A percentile compares a stretch with the other conserved stretches of the same genome.
These are phyloP conservation scores for Nyssa sinensis DNA, from an alignment of 148 eudicot species.

Conservation along the genomic window DNA sequence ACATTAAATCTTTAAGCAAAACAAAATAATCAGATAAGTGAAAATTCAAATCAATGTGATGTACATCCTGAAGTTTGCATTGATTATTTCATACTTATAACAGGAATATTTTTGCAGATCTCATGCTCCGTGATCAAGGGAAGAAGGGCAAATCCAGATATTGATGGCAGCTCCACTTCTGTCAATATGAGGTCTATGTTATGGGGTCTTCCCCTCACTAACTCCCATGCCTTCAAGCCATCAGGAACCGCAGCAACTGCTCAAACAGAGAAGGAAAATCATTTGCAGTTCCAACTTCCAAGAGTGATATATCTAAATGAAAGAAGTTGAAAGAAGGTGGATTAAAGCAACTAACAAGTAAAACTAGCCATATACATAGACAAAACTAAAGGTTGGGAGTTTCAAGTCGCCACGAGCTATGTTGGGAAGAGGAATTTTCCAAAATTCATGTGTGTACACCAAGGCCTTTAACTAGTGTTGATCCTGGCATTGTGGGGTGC, in stretches of 20 bases:
- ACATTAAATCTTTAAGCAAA: neutral
- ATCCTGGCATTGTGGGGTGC: too few species aligned
- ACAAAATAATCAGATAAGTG: neutral
- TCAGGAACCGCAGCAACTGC: constrained; percentile 90
- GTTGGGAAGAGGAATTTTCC: too few species aligned
- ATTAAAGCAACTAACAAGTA: too few species aligned
- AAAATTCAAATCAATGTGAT: neutral
- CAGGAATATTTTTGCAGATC: constrained; percentile 84
- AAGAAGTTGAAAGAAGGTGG: neutral
- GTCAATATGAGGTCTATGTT: constrained; percentile 79
- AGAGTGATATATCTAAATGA: neutral
- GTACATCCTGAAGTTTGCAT: neutral
- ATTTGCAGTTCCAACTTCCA: neutral
- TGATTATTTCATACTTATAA: constrained; percentile 64
- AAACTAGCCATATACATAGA: too few species aligned
- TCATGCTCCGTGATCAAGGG: constrained; percentile 79
- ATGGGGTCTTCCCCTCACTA: constrained; percentile 60
- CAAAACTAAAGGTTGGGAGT: too few species aligned
- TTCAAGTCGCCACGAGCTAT: too few species aligned
- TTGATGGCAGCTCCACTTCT: constrained; percentile 82
- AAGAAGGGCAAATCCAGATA: constrained; percentile 90
- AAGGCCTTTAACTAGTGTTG: too few species aligned
- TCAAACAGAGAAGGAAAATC: constrained; percentile 14
- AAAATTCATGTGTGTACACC: too few species aligned
- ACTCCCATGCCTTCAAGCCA: constrained; percentile 96